A percentile compares a stretch with the other conserved stretches of the same genome.
Conservation (phyloP, 225 moss, liverwort and hornwort species). For the Rhytidiadelphus loreus region DNA sequence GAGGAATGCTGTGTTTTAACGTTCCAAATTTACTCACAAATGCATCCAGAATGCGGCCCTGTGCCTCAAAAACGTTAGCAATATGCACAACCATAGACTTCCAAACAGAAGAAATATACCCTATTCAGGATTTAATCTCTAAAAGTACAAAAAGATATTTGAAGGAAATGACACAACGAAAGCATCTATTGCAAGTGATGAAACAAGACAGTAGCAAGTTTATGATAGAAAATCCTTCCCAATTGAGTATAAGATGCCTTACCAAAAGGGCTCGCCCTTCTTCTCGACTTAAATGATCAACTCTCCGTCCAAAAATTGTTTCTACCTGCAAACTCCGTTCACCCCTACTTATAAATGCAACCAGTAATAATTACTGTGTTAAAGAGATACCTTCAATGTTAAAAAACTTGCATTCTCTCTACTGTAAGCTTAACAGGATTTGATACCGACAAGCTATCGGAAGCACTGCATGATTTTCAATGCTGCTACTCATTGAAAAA, state of each 20-base stretch:
- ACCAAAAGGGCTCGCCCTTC: constrained; percentile 98
- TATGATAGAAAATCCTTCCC: not conserved
- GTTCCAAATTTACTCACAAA: constrained; percentile 99
- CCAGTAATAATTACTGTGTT: not conserved
- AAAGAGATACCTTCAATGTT: not conserved
- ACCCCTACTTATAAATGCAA: not conserved
- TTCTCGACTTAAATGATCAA: constrained; percentile 90
- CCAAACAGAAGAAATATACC: not conserved
- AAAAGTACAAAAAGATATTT: not conserved
- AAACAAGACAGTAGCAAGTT: not conserved
- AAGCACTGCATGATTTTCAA: not conserved
- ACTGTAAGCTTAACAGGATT: not conserved
- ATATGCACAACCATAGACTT: not conserved
- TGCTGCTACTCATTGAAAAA: not conserved
- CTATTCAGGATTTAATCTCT: not conserved
- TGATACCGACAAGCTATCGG: not conserved
- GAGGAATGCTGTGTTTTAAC: constrained; percentile 92
- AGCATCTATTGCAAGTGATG: not conserved
- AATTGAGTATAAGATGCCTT: not conserved
- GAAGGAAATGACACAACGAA: not conserved
- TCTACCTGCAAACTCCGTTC: constrained; percentile 55
- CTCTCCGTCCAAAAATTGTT: constrained; percentile 87
- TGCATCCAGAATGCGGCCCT: constrained; percentile 99
- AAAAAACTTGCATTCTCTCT: not conserved
- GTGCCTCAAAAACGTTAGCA: constrained; percentile 8